Percentiles rank a stretch among this genome's conserved stretches.
Evolutionary conservation across 2,329 filamentous ascomycete genomes (phyloP).

Genomic region (Aspergillus ustus): DNA sequence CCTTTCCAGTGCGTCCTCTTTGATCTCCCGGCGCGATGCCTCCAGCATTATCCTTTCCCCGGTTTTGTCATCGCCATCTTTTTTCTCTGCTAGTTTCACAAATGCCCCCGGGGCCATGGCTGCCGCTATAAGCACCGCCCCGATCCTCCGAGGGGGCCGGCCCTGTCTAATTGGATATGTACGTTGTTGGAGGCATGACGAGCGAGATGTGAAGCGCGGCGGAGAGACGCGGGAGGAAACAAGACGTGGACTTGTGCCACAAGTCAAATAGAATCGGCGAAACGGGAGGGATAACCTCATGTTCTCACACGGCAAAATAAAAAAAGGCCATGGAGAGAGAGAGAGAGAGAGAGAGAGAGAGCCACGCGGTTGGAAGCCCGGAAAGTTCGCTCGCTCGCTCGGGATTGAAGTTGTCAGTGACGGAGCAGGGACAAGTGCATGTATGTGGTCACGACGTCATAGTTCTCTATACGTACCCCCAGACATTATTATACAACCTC

Average conservation of each 20-base stretch:
- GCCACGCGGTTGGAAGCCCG: slow-evolving; percentile 3
- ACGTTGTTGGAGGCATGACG: slow-evolving; percentile 33
- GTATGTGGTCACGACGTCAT: slow-evolving; percentile 28
- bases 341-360: not conserved
- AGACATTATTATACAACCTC: not conserved
- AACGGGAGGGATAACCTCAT: slow-evolving; percentile 57
- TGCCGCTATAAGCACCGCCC: slow-evolving; percentile 46
- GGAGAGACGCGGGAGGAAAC: slow-evolving; percentile 35
- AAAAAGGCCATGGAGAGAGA: slow-evolving; percentile 15
- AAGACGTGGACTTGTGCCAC: slow-evolving; percentile 42
- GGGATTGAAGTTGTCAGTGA: not conserved
- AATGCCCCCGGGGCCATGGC: slow-evolving; percentile 63
- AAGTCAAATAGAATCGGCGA: slow-evolving; percentile 56
- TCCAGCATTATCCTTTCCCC: slow-evolving; percentile 86
- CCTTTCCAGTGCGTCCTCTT: slow-evolving; percentile 67
- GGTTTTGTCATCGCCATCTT: slow-evolving; percentile 62
- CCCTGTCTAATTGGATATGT: slow-evolving; percentile 23
- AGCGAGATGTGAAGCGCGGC: slow-evolving; percentile 27
- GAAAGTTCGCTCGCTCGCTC: slow-evolving; percentile 1
- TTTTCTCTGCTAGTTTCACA: slow-evolving; percentile 60
- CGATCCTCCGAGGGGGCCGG: slow-evolving; percentile 31
- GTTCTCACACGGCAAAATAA: slow-evolving; percentile 32
- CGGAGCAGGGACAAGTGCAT: slow-evolving; percentile 15
- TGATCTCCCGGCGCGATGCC: slow-evolving; percentile 76
- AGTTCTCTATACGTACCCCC: not conserved